Base-by-base conservation (phyloP, 345 rosid species). In the Turritis glabra region DNA sequence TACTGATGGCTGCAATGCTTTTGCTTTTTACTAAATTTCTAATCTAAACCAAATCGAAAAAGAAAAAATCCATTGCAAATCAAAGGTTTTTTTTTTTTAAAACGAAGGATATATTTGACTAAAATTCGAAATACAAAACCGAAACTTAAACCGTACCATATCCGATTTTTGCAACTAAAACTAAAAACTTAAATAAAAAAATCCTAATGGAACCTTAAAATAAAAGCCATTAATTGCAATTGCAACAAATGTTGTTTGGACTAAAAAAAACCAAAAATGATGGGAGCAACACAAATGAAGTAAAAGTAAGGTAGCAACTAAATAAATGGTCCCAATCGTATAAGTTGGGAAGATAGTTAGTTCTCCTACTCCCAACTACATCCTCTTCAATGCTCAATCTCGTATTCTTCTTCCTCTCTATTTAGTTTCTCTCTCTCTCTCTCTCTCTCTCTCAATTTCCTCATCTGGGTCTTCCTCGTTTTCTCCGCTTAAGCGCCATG, bases 391-490 rank as follows among this genome's bases (percentile, higher is more conserved):
- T 77, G 77, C 77, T 46, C 76, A n/a, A 51, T 48, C 66, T 56
- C 71, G 4, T 77, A 71, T 11, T 67, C 71, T 25, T 71, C 62
- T 12, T 26, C 38, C 44, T 70, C 53, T 55, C 76, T 71, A 63
- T 69, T 44, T 64, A 71, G 19, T 26, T 46, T 26, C 8, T 14
- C 18, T 18, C 35, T 27, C 3, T 25, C 9, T 55, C 23, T 44
- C 41, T 38, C 54, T 46, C 46, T 63, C 66, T 50, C 27, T n/a
- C 37, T 55, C 54, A 26, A 2, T 64, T 17, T 56, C 19, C 29
- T 59, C 67, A 69, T 73, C 73, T 70, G 89, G 77, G 83, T 80
- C 70, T 71, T 77, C 67, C 72, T 82, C 74, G 61, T 75, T 80
- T 79, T 15, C 55, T 67, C 72, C 72, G 63, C 61, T 51, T 53